A percentile compares a stretch with the other conserved stretches of the same genome.
Evolutionary conservation across 108 stramenopile genomes (phyloP).

Genomic region (Seminavis robusta): DNA sequence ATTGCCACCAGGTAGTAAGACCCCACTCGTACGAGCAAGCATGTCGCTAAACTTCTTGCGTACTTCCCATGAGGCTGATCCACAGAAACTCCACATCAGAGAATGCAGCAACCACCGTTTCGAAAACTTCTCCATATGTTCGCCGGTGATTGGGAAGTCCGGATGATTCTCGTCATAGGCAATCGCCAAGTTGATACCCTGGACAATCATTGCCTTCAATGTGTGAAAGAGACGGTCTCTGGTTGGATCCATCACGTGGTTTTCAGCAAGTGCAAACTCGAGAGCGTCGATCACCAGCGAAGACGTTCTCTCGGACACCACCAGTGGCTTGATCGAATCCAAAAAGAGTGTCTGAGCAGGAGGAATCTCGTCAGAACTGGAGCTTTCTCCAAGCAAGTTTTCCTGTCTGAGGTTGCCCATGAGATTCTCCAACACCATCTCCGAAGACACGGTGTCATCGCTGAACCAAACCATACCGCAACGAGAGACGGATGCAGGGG

Average conservation of each 20-base stretch:
- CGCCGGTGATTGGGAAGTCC: conserved; percentile 93
- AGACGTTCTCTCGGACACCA: conserved; percentile 53
- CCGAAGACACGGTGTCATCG: conserved; percentile 84
- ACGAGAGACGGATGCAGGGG: conserved; percentile 96
- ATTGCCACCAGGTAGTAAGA: conserved; percentile 51
- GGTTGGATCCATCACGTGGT: conserved; percentile 90
- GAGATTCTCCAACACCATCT: conserved; percentile 70
- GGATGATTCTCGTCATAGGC: conserved; percentile 97
- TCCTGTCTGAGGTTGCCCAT: conserved; percentile 46
- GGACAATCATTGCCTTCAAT: conserved; percentile 82
- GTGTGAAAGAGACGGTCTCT: conserved; percentile 84
- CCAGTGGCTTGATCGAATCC: conserved; percentile 50
- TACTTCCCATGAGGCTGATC: conserved; percentile 80
- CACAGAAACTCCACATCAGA: conserved; percentile 93
- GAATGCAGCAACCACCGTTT: conserved; percentile 90
- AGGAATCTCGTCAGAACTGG: conserved; percentile 23
- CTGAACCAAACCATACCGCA: conserved; percentile 99
- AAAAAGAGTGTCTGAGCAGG: conserved; percentile 73
- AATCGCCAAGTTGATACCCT: conserved; percentile 80
- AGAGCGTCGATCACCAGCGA: conserved; percentile 80
- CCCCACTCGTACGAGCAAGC: conserved; percentile 70
- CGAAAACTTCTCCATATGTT: conserved; percentile 92
- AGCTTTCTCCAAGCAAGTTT: conserved; percentile 39
- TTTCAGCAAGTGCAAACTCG: conserved; percentile 62
- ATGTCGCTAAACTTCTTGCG: conserved; percentile 78